Base-by-base conservation (phyloP, 495 filamentous ascomycete genomes). In the Neurospora intermedia region DNA sequence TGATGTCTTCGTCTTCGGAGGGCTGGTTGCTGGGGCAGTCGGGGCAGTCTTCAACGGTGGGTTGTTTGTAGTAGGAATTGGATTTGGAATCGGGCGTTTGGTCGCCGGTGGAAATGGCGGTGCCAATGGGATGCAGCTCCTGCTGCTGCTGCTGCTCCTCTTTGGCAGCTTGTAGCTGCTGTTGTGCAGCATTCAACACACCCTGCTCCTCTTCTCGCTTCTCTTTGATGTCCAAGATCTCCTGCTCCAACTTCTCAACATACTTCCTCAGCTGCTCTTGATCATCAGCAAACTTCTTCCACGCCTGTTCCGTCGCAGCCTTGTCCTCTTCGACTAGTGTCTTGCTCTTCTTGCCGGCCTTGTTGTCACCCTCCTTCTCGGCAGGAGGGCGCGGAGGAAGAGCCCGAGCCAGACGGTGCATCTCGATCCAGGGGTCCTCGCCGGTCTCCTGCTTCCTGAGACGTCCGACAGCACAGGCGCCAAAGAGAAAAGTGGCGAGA, bases 381-480 rank as follows among this genome's bases (percentile, higher is more conserved):
- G 54, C 27, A 16, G 54, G 54, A 4, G 76, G 76, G 38, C 45
- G 76, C 0, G 74, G 62, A 23, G 76, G 76, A 2, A 77, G 54
- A 18, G 74, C 62, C 6, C 74, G 15, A 13, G 70, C 59, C 20
- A 72, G 76, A 15, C 69, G 70, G 2, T 75, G 72, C 76, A 77
- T 74, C 43, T 77, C 74, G 41, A 78, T 78, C 77, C 77, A 78
- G 4, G 10, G 40, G 41, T 77, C 75, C 0, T 54, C 70, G n/a
- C 48, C 70, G 13, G 59, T 59, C 6, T 72, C 3, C 15, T 73
- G 41, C 40, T 72, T 54, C 9, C 39, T 41, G 38, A 46, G 35
- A 38, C 69, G 70, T 27, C 73, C 72, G 43, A 72, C 71, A 7
- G 45, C 70, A 11, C 27, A 40, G 15, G 70, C 40, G 40, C 48